Percentiles rank a stretch among this genome's conserved stretches.
These are phyloP conservation scores for Articulospora tetracladia DNA, from an alignment of 495 filamentous ascomycete species.

Conservation along the genomic window DNA sequence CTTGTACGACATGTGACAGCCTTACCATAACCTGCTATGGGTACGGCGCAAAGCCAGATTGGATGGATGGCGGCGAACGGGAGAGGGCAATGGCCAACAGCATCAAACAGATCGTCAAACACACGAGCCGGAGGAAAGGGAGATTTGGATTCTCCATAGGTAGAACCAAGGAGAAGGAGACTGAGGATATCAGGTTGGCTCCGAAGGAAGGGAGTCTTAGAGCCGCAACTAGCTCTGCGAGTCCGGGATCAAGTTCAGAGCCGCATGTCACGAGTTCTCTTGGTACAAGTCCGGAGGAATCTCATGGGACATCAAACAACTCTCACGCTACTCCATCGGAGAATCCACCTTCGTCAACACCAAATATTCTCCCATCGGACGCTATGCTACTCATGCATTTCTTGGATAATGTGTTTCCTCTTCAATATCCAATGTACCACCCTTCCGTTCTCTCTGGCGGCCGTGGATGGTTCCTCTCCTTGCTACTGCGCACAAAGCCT, in stretches of 20 bases:
- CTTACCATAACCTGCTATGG: constrained; percentile 30
- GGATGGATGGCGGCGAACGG: constrained; percentile 29
- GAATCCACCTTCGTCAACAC: neutral
- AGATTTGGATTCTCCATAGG: neutral
- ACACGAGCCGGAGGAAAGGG: neutral
- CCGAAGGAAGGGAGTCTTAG: neutral
- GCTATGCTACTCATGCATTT: constrained; percentile 14
- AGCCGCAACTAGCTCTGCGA: neutral
- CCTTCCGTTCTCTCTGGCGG: constrained; percentile 5
- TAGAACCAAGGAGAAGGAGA: neutral
- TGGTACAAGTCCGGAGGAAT: neutral
- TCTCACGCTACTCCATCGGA: neutral
- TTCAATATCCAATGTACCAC: constrained; percentile 13
- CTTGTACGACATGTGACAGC: constrained; percentile 26
- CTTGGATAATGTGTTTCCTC: constrained; percentile 14
- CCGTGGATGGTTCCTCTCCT: constrained; percentile 17
- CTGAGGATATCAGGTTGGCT: neutral
- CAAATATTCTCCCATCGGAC: neutral
- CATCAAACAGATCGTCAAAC: constrained; percentile 6
- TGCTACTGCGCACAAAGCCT: constrained; percentile 14
- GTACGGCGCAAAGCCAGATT: constrained; percentile 29
- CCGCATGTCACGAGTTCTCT: neutral
- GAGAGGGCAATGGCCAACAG: constrained; percentile 20
- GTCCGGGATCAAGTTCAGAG: neutral
- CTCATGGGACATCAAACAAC: neutral